Evolutionary conservation across 176 grass and related monocot genomes (phyloP).

Genomic region (Avena sativa): DNA sequence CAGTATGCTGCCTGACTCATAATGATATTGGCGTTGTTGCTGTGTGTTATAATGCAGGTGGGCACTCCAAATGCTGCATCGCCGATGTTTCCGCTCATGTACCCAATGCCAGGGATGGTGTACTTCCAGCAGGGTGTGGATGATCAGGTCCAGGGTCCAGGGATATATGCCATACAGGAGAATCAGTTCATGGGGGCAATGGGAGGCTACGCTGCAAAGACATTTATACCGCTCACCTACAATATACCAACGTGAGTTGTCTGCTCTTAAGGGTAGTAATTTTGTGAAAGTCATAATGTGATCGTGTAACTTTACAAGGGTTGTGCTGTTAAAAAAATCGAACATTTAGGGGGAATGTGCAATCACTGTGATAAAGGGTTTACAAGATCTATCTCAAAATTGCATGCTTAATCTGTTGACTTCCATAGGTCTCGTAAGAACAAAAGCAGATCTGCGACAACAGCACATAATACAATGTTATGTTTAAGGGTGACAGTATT

Average conservation of each 20-base stretch:
- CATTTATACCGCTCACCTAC: conserved; percentile 82
- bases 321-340: neutral
- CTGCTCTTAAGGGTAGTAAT: neutral
- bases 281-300: neutral
- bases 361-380: neutral
- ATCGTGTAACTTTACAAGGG: neutral
- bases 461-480: neutral
- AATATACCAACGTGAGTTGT: conserved; percentile 76
- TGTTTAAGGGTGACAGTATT: neutral
- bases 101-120: conserved; percentile 51
- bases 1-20: neutral
- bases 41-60: conserved; percentile 22
- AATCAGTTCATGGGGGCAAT: conserved; percentile 59
- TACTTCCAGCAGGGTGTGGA: conserved; percentile 53
- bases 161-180: conserved; percentile 85
- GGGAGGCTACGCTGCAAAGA: conserved; percentile 51
- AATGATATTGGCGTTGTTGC: neutral
- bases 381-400: conserved; percentile 7
- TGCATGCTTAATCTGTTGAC: neutral
- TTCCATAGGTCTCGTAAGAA: neutral
- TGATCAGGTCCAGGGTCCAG: conserved; percentile 66
- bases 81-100: conserved; percentile 49
- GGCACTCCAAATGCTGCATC: conserved; percentile 30
- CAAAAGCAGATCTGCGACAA: neutral
- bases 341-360: neutral